Conservation (phyloP, 768 basidiomycete genomes). For the Basidioascus undulatus region DNA sequence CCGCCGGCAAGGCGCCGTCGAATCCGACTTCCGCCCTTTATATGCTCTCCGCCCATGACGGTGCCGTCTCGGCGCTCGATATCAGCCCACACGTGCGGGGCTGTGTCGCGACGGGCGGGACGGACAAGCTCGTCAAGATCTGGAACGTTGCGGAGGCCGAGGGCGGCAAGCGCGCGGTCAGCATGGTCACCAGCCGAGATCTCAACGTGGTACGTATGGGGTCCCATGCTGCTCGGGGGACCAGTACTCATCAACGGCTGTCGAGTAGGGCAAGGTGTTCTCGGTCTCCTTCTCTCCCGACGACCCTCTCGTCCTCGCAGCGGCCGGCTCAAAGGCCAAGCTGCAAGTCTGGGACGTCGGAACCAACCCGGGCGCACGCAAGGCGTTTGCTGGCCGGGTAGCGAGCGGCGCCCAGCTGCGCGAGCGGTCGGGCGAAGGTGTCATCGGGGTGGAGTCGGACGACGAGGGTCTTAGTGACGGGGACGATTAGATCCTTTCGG, state of each 20-base stretch:
- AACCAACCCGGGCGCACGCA: slow-evolving; percentile 54
- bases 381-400: slow-evolving; percentile 62
- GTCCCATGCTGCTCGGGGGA: no score
- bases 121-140: slow-evolving; percentile 72
- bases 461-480: no score
- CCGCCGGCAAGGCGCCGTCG: slow-evolving; percentile 35
- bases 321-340: slow-evolving; percentile 80
- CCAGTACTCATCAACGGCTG: neutral
- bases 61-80: slow-evolving; percentile 66
- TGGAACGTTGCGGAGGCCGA: slow-evolving; percentile 47
- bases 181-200: slow-evolving; percentile 64
- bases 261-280: slow-evolving; percentile 75
- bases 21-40: slow-evolving; percentile 37
- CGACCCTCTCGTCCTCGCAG: slow-evolving; percentile 75
- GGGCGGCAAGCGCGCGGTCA: slow-evolving; percentile 45
- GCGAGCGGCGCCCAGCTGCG: slow-evolving; percentile 43
- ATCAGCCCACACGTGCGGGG: slow-evolving; percentile 74
- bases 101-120: slow-evolving; percentile 77
- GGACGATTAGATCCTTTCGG: no score
- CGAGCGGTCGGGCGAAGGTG: slow-evolving; percentile 24
- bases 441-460: slow-evolving; percentile 18
- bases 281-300: slow-evolving; percentile 78
- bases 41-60: slow-evolving; percentile 82
- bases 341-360: slow-evolving; percentile 90
- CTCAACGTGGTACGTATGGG: slow-evolving; percentile 67